Conservation (phyloP, 352 stramenopile genomes). For the Globisporangium spinosum region DNA sequence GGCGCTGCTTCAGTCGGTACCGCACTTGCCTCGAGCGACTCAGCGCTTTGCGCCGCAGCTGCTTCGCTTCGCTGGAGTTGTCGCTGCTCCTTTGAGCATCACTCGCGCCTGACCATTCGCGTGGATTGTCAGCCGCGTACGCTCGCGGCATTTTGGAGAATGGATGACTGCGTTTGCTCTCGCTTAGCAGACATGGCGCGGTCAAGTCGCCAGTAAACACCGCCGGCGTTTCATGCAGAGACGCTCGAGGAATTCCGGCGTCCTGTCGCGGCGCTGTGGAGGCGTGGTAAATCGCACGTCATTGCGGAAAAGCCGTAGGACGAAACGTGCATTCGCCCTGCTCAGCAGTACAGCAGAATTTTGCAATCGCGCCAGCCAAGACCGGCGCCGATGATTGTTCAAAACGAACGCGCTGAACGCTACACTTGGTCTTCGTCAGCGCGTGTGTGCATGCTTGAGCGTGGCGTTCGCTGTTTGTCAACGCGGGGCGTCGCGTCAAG, state of each 20-base stretch:
- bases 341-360: not conserved
- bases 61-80: not conserved
- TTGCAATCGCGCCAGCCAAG: not conserved
- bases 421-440: not conserved
- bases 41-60: conserved; percentile 11
- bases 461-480: not conserved
- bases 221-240: not conserved
- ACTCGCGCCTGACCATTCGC: not conserved
- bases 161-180: not conserved
- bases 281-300: not conserved
- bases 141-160: conserved; percentile 1
- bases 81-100: not conserved
- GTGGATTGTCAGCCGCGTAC: not conserved
- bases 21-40: conserved; percentile 22
- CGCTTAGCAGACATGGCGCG: not conserved
- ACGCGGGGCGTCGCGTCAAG: not conserved
- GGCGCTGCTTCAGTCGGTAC: conserved; percentile 26
- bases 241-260: not conserved
- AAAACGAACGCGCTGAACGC: not conserved
- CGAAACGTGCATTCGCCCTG: not conserved
- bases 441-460: not conserved
- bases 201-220: not conserved
- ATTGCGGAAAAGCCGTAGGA: not conserved
- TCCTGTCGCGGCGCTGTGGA: not conserved
- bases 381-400: not conserved